These are phyloP conservation scores for Penicillium tannophilum DNA, from an alignment of 495 filamentous ascomycete genomes.

Conservation along the genomic window DNA sequence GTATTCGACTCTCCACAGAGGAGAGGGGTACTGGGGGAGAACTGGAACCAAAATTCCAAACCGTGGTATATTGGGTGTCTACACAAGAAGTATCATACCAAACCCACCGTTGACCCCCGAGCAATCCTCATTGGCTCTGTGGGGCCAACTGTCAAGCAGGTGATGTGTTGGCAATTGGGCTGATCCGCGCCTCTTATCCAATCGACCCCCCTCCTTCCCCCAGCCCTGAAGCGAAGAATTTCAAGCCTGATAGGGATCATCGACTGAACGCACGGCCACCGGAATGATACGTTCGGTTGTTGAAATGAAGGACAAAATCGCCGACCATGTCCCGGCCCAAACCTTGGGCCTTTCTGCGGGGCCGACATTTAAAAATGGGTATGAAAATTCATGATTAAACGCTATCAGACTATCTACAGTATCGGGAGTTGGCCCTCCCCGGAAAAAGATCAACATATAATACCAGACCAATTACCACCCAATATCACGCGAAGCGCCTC, in stretches of 20 bases:
- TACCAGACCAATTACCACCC: neutral
- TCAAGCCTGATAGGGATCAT: neutral
- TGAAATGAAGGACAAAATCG: constrained; percentile 2
- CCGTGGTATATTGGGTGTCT: neutral
- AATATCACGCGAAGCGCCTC: neutral
- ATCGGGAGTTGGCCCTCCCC: neutral
- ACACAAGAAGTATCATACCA: neutral
- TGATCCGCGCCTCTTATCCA: constrained; percentile 11
- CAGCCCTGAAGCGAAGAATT: neutral
- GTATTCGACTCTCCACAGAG: neutral
- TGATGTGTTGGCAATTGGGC: constrained; percentile 26
- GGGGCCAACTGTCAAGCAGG: constrained; percentile 9
- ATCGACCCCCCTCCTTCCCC: constrained; percentile 10
- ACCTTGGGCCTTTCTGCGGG: constrained; percentile 5
- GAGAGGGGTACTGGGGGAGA: neutral
- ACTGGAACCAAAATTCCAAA: too few relatives aligned
- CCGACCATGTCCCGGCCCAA: constrained; percentile 17
- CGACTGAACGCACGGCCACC: neutral
- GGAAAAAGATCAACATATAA: neutral
- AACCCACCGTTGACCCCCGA: neutral
- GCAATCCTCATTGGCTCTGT: constrained; percentile 19
- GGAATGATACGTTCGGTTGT: neutral
- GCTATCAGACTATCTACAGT: neutral
- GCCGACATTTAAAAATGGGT: neutral
- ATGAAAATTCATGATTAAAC: neutral